A percentile compares a stretch with the other conserved stretches of the same genome.
Evolutionary conservation across 805 yeast genomes (phyloP).

Genomic region (Jamesozyma piceae): DNA sequence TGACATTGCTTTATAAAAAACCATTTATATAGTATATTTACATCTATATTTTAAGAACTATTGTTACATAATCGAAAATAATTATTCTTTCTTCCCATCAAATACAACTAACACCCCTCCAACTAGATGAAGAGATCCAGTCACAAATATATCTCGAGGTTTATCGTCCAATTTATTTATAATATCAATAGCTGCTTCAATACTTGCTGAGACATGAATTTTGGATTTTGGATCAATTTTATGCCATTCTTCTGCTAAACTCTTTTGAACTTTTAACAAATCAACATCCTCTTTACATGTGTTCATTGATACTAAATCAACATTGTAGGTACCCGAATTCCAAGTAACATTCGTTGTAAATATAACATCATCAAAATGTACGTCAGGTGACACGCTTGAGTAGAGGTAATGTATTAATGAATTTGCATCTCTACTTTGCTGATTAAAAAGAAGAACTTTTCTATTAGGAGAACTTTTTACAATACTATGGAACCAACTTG

Average conservation of each 20-base stretch:
- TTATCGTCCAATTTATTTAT: constrained; percentile 29
- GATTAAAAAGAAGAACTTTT: constrained; percentile 74
- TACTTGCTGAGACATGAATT: constrained; percentile 53
- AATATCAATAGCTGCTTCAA: constrained; percentile 60
- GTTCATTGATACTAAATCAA: constrained; percentile 79
- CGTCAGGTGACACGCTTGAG: constrained; percentile 32
- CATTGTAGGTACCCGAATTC: constrained; percentile 68
- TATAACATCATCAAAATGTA: constrained; percentile 62
- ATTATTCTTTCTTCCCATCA: constrained; percentile 34
- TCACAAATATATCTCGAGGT: constrained; percentile 67
- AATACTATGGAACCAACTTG: constrained; percentile 57
- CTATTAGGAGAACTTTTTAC: constrained; percentile 12
- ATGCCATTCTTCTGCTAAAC: constrained; percentile 62
- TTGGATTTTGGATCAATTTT: constrained; percentile 34
- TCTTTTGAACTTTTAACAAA: constrained; percentile 69
- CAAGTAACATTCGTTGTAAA: constrained; percentile 91
- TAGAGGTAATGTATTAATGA: constrained; percentile 50
- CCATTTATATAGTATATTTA: not conserved
- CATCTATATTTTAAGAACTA: not conserved
- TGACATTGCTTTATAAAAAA: too few species aligned
- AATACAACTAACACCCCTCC: constrained; percentile 88
- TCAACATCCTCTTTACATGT: constrained; percentile 72
- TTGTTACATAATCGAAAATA: not conserved
- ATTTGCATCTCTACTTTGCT: constrained; percentile 82
- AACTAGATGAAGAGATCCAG: constrained; percentile 88